Evolutionary conservation across 2,329 filamentous ascomycete genomes (phyloP), one percentile per base, ranked within the genome.

Genomic region (Neurospora sp.): DNA sequence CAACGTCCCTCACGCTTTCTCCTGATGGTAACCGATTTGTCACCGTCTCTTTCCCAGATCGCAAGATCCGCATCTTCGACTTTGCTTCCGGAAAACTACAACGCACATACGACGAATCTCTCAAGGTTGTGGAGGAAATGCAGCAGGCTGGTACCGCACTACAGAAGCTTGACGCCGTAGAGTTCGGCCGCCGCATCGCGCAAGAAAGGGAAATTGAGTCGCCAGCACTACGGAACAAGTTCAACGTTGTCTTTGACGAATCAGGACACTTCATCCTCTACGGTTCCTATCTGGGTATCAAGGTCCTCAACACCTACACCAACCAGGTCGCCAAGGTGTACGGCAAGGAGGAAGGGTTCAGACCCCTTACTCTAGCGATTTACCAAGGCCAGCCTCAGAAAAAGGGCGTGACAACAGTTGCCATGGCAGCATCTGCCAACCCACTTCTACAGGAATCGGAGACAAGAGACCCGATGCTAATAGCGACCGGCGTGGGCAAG

Each of bases 351-450:
- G 96, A 99, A 77, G 89, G 91, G 57, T 90, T 97, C 75, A 89
- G 96, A 36, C 88, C 93, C 0, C 83, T 98, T 69, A 92, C 94
- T 78, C 82, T 99, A 12, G 88, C 91, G 19, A 81, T 99, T 6
- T 99, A 99, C 79, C 96, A 99, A 83, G 96, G 96, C 66, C 92
- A 95, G 74, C 96, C 96, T 0, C 92, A 97, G 79, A 96, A 95
- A 81, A 98, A 98, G 80, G 92, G 91, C 12, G 83, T 98, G 17
- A 92, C 96, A 3, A 99, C 96, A 0, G 91, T 98, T 33, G 94
- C 94, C 74, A 99, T 99, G 96, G 96, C 96, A 1, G 96, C 96
- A 0, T 97, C 92, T 40, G 91, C 88, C 75, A 99, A 99, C 78
- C 96, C 96, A 0, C 86, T 99, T 0, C 86, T 99, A 2, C 92